Conservation (phyloP, 768 basidiomycete species). For the Mycena maculata region DNA sequence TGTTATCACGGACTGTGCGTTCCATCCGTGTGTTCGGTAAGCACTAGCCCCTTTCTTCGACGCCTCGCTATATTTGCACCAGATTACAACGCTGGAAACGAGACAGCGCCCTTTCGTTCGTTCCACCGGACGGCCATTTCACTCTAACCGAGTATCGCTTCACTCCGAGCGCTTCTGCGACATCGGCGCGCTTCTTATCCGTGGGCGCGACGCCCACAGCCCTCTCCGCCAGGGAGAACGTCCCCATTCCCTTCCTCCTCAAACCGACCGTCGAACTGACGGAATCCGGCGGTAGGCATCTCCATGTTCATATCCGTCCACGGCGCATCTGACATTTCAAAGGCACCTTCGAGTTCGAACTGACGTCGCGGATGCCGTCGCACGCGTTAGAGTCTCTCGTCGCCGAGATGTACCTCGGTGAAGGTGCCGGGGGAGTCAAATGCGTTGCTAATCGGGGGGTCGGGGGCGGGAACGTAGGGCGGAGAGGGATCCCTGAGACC, state of each 20-base stretch:
- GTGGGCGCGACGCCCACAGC: slow-evolving; percentile 37
- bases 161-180: slow-evolving; percentile 52
- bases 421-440: slow-evolving; percentile 77
- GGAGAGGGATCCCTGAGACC: slow-evolving; percentile 46
- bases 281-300: slow-evolving; percentile 53
- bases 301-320: neutral
- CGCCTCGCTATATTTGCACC: neutral
- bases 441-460: slow-evolving; percentile 73
- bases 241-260: slow-evolving; percentile 64
- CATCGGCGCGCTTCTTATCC: slow-evolving; percentile 41
- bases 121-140: slow-evolving; percentile 94
- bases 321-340: neutral
- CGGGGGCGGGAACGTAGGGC: slow-evolving; percentile 53
- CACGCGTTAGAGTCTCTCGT: slow-evolving; percentile 78
- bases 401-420: slow-evolving; percentile 81
- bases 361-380: slow-evolving; percentile 71
- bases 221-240: slow-evolving; percentile 50
- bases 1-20: slow-evolving; percentile 80
- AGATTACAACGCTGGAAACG: slow-evolving; percentile 86
- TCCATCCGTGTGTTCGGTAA: slow-evolving; percentile 94
- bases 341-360: slow-evolving; percentile 72
- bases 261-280: slow-evolving; percentile 61
- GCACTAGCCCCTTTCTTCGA: slow-evolving; percentile 5
- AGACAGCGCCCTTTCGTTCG: slow-evolving; percentile 85
- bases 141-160: slow-evolving; percentile 87